A percentile compares a stretch with the other conserved stretches of the same genome.
Evolutionary conservation across 139 green algal species (phyloP).

Genomic region (Auxenochlorella protothecoides): DNA sequence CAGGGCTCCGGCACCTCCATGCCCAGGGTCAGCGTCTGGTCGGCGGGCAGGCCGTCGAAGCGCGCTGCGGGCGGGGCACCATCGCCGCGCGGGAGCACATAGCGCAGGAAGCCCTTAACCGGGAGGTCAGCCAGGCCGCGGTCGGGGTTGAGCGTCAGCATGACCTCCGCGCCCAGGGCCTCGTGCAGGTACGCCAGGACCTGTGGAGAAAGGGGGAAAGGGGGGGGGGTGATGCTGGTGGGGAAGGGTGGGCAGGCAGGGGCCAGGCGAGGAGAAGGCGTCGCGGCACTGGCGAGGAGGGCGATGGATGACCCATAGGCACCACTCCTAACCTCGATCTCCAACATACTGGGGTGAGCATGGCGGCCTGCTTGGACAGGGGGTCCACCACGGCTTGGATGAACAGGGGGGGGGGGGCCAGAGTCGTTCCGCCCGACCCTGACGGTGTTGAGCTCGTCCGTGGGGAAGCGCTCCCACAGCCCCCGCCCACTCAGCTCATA

Average conservation of each 20-base stretch:
- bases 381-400: constrained; percentile 60
- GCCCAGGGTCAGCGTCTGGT: constrained; percentile 77
- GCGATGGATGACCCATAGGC: too few species aligned
- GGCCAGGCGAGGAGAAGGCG: background rate
- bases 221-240: too few species aligned
- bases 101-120: constrained; percentile 86
- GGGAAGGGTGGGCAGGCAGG: background rate
- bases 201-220: background rate
- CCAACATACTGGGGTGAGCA: constrained; percentile 6
- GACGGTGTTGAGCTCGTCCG: too few species aligned
- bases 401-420: constrained; percentile 15
- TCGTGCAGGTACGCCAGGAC: constrained; percentile 40
- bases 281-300: too few species aligned
- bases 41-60: constrained; percentile 47
- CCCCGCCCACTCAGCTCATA: background rate
- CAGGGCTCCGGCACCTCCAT: constrained; percentile 87
- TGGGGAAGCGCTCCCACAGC: too few species aligned
- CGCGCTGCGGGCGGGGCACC: constrained; percentile 27
- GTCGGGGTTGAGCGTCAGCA: constrained; percentile 45
- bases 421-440: background rate
- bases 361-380: constrained; percentile 35
- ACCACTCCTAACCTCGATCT: too few species aligned
- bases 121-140: constrained; percentile 64
- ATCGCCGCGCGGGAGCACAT: constrained; percentile 30
- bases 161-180: constrained; percentile 15